Evolutionary conservation across 2,329 filamentous ascomycete species (phyloP).

Genomic region (Ceratocystis ficicola): DNA sequence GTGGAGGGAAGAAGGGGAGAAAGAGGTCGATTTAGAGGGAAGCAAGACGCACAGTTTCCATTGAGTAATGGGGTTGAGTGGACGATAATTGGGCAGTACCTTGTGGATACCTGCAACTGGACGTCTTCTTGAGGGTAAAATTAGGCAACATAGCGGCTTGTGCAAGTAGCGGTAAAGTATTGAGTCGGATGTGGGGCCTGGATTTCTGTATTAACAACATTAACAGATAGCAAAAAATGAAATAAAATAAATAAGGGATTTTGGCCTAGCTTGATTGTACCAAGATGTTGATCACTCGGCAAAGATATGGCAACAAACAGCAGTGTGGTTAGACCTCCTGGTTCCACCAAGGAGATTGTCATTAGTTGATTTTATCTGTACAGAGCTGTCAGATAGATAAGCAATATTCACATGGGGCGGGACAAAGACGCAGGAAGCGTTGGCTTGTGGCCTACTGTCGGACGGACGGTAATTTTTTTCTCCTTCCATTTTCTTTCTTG

Average conservation of each 20-base stretch:
- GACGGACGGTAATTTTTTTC: neutral
- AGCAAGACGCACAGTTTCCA: slow-evolving; percentile 11
- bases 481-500: too few relatives aligned
- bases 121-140: neutral
- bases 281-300: slow-evolving; percentile 1
- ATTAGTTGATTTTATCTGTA: slow-evolving; percentile 22
- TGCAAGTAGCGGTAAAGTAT: slow-evolving; percentile 10
- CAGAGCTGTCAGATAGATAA: slow-evolving; percentile 17
- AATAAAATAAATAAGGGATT: neutral
- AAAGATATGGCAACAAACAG: slow-evolving; percentile 17
- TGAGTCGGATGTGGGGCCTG: neutral
- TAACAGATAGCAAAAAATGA: too few relatives aligned
- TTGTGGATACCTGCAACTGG: neutral
- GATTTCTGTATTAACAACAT: neutral
- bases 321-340: slow-evolving; percentile 14
- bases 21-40: neutral
- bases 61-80: slow-evolving; percentile 17
- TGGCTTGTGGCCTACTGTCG: neutral
- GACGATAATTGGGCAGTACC: slow-evolving; percentile 14
- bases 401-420: slow-evolving; percentile 6
- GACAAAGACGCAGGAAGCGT: neutral
- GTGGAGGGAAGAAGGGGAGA: too few relatives aligned
- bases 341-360: slow-evolving; percentile 17
- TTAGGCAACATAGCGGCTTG: neutral
- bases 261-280: neutral